These are phyloP conservation scores for Cenchrus americanus DNA, from an alignment of 176 grass and related monocot species.

Conservation along the genomic window DNA sequence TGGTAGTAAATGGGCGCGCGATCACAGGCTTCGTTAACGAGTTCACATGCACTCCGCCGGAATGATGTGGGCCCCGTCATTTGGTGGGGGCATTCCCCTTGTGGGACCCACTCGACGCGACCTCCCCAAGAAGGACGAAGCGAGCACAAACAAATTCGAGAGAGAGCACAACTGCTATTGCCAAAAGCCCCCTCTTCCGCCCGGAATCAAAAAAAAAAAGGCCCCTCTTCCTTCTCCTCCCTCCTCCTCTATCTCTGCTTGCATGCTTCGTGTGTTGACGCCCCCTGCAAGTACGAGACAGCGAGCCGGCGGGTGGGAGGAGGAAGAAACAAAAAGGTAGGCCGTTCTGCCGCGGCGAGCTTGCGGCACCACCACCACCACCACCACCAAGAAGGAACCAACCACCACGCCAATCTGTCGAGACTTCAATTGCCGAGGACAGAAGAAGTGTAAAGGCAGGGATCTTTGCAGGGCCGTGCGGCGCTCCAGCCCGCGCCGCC, in stretches of 20 bases:
- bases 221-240: neutral
- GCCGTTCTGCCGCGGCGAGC: neutral
- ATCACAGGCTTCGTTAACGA: constrained; percentile 40
- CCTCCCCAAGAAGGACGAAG: neutral
- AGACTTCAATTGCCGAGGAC: neutral
- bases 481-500: constrained; percentile 24
- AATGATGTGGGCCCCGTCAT: neutral
- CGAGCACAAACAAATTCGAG: constrained; percentile 9
- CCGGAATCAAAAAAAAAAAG: no score
- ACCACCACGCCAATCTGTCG: constrained; percentile 4
- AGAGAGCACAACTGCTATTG: neutral
- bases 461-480: constrained; percentile 15
- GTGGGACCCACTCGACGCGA: constrained; percentile 15
- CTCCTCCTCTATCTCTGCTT: neutral
- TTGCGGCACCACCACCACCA: neutral
- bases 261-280: constrained; percentile 3
- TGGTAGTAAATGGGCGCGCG: constrained; percentile 17
- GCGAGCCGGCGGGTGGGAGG: neutral
- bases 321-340: constrained; percentile 30
- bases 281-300: constrained; percentile 33
- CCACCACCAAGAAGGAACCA: neutral
- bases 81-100: neutral
- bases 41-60: constrained; percentile 43
- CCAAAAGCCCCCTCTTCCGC: neutral
- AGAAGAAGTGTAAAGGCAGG: constrained; percentile 4